phyloP scores from a whole-genome alignment of 2,329 filamentous ascomycete species.

The Fusarium agapanthi region DNA sequence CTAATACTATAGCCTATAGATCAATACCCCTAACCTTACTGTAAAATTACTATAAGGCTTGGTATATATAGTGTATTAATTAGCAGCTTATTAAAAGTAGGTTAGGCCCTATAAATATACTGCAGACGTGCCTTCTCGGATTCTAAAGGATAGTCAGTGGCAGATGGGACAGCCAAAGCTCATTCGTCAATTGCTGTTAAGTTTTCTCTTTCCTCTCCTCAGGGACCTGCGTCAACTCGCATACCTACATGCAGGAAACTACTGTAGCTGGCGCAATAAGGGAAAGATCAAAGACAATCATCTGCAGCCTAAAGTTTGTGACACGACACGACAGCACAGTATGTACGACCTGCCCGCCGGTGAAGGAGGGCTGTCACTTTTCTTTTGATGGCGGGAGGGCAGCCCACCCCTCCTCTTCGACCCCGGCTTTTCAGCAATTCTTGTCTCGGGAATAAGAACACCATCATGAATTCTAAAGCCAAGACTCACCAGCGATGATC shows the following conservation, averaged over 20 bases:
- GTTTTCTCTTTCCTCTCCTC: slow-evolving; percentile 45
- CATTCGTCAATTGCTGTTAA: slow-evolving; percentile 39
- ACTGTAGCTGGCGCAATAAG: slow-evolving; percentile 30
- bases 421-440: slow-evolving; percentile 5
- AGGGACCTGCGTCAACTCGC: slow-evolving; percentile 40
- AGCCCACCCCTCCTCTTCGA: slow-evolving; percentile 7
- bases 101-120: too few relatives aligned
- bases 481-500: not conserved
- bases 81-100: too few relatives aligned
- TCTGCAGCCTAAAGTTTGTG: slow-evolving; percentile 24
- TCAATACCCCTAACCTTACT: too few relatives aligned
- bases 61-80: too few relatives aligned
- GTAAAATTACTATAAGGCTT: too few relatives aligned
- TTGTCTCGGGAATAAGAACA: slow-evolving; percentile 21
- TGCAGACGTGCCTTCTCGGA: too few relatives aligned
- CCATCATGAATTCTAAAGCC: not conserved
- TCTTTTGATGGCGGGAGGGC: slow-evolving; percentile 25
- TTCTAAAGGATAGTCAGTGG: not conserved
- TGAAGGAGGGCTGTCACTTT: slow-evolving; percentile 17
- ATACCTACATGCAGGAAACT: slow-evolving; percentile 27
- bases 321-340: slow-evolving; percentile 25
- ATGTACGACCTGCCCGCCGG: slow-evolving; percentile 10
- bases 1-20: too few relatives aligned
- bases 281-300: slow-evolving; percentile 30
- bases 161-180: slow-evolving; percentile 15